Conservation (phyloP, 1,284 basidiomycete species). For the Microbotryomycetes sp. region DNA sequence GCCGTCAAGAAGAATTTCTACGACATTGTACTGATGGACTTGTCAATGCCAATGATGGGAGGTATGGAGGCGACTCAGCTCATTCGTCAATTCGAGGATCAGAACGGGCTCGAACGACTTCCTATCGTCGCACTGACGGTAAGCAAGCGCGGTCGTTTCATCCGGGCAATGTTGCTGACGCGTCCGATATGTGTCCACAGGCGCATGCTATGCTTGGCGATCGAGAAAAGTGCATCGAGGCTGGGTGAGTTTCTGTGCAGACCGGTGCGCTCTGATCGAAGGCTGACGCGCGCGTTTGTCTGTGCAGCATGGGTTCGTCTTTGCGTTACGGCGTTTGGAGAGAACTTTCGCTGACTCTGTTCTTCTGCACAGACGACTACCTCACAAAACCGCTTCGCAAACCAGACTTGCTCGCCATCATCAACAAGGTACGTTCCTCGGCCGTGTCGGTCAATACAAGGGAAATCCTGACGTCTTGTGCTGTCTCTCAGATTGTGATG, state of each 20-base stretch:
- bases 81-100: conserved; percentile 64
- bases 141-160: conserved; percentile 40
- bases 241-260: conserved; percentile 48
- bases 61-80: conserved; percentile 81
- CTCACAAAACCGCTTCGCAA: conserved; percentile 47
- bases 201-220: conserved; percentile 80
- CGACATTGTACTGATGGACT: conserved; percentile 76
- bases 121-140: conserved; percentile 93
- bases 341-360: not conserved
- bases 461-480: not conserved
- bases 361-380: conserved; percentile 43
- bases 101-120: conserved; percentile 62
- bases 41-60: conserved; percentile 96
- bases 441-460: not conserved
- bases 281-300: no score
- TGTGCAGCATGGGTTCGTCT: not conserved
- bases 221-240: conserved; percentile 82
- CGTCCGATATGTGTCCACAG: conserved; percentile 3
- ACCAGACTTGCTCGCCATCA: conserved; percentile 38
- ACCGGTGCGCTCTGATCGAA: not conserved
- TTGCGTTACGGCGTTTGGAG: conserved; percentile 12
- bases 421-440: conserved; percentile 29
- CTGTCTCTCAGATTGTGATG: conserved; percentile 7
- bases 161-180: conserved; percentile 4
- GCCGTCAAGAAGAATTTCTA: conserved; percentile 72